Base-by-base conservation (phyloP, 192 early-diverging fungal species). In the Coemansia sp. region DNA sequence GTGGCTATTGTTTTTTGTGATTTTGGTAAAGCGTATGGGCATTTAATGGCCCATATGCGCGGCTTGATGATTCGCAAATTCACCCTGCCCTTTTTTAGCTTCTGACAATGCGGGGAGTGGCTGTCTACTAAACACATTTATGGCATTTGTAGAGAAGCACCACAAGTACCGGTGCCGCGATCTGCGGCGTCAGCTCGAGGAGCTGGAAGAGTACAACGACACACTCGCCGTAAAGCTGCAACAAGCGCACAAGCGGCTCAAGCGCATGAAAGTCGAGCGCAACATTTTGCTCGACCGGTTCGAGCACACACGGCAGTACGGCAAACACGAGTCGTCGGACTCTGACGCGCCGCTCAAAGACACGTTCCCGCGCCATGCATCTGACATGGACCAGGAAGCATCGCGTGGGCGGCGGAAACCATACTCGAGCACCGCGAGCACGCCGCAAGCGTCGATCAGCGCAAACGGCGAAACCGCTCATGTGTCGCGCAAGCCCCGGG, bases 151-250 rank as follows among this genome's bases (percentile, higher is more conserved):
- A 82, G 79, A 82, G 27, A 76, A 75, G 59, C 79, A 73, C 58
- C 78, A 81, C 72, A 81, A 81, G 50, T 81, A 81, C 67, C 69
- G 74, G 25, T 81, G 79, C 53, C 69, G 74, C 43, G 79, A 81
- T 47, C 61, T 81, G 63, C 72, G 71, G 66, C 79, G 73, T 27
- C 79, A 81, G 60, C 69, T 81, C 39, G 73, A 72, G 45, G 79
- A 81, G 70, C 79, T 81, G 16, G 79, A 81, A 31, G 79, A 72
- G 43, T 81, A 81, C 73, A 81, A 81, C 61, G 74, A 81, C 48
- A 62, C 68, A 3, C 51, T 81, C 45, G 79, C 70, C 4, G 61
- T 81, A 50, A 81, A 75, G 67, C 73, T 81, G 45, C 25, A 67
- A 21, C 65, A 65, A 22, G 75, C 79, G 23, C 66, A 76, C 43